Base-by-base conservation (phyloP, 2,329 filamentous ascomycete species). In the Celoporthe dispersa region DNA sequence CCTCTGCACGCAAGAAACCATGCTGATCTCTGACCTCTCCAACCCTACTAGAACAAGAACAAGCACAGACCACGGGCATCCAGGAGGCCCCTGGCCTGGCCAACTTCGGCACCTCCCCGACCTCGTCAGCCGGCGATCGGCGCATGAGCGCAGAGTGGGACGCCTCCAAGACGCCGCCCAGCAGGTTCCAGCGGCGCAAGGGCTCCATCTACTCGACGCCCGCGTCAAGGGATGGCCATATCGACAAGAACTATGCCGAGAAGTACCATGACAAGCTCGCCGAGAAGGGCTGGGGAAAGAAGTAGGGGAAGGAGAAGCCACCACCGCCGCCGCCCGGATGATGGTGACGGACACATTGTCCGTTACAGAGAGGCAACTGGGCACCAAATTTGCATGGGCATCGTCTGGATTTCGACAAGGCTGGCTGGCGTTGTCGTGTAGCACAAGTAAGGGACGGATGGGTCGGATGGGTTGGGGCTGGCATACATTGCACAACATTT, bases 151-250 rank as follows among this genome's bases (percentile, higher is more conserved):
- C 83, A 72, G 84, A 86, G 77, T 86, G 84, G 84, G 84, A 92
- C 79, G 90, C 90, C 4, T 85, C 87, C 74, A 91, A 91, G 79
- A 89, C 90, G 0, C 88, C 88, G 1, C 90, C 90, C 12, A 89
- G 86, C 72, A 87, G 88, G 62, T 91, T 92, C 81, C 90, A 92
- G 79, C 90, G 90, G 80, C 87, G 88, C 76, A 88, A 90, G 79
- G 90, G 90, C 68, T 91, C 87, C 76, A 90, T 91, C 79, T 91
- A 89, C 77, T 87, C 88, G 62, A 92, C 90, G 11, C 89, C 88
- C 2, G 82, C 82, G 75, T 90, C 87, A 33, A 86, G 89, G 70
- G 90, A 92, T 78, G 89, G 88, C 25, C 88, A 91, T 76, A 81
- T 91, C 66, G 86, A 88, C 75, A 84, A 82, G 70, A 89, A 88